A percentile compares a stretch with the other conserved stretches of the same genome.
Conservation (phyloP, 331 rosid genomes). For the Phaseolus coccineus region DNA sequence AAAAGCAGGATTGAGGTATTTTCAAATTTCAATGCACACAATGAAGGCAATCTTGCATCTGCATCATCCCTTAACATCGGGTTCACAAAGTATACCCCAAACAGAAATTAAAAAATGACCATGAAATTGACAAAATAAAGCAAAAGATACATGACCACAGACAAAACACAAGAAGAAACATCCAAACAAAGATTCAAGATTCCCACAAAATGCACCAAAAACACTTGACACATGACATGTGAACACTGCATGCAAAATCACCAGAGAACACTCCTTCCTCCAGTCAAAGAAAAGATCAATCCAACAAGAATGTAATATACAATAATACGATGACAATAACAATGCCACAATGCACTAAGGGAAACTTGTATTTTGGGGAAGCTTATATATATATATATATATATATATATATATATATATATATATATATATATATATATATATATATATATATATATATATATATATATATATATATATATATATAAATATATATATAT, state of each 20-base stretch:
- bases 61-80: constrained; percentile 1
- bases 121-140: neutral
- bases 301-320: neutral
- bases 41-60: neutral
- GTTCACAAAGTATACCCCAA: neutral
- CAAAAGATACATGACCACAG: neutral
- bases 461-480: too few species aligned
- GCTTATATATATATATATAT: neutral
- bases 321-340: neutral
- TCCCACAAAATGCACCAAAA: neutral
- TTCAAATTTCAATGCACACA: neutral
- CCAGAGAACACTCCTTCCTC: neutral
- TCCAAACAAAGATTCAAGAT: neutral
- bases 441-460: too few species aligned
- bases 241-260: constrained; percentile 4
- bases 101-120: constrained; percentile 13
- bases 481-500: too few species aligned
- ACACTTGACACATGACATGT: neutral
- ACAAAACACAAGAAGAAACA: constrained; percentile 25
- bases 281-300: constrained; percentile 11
- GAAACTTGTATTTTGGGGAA: constrained; percentile 9
- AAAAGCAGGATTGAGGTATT: neutral
- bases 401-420: too few species aligned
- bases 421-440: too few species aligned
- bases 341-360: constrained; percentile 12